Percentiles rank a stretch among this genome's conserved stretches.
Evolutionary conservation across 2,329 filamentous ascomycete species (phyloP).

Genomic region (Trichoderma polysporum): DNA sequence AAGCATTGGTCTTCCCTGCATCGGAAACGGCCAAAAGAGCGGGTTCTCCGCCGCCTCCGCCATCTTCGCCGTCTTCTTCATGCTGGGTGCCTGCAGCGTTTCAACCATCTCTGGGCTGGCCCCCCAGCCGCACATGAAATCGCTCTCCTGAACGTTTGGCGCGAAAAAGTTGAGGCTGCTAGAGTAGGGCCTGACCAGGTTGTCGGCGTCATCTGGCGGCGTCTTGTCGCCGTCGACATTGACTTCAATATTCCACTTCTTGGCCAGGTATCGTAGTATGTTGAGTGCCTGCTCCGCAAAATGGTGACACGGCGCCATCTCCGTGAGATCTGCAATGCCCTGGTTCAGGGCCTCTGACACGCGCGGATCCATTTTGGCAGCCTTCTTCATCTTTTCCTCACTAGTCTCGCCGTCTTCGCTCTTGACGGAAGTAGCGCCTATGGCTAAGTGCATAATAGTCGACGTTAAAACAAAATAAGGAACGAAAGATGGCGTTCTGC

Average conservation of each 20-base stretch:
- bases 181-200: conserved; percentile 47
- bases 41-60: conserved; percentile 50
- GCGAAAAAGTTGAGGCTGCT: conserved; percentile 58
- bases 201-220: conserved; percentile 39
- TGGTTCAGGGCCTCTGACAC: conserved; percentile 49
- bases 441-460: conserved; percentile 59
- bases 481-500: conserved; percentile 60
- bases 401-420: conserved; percentile 24
- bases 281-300: conserved; percentile 61
- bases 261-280: conserved; percentile 57
- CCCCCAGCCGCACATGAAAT: conserved; percentile 52
- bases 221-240: conserved; percentile 39
- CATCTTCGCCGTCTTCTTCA: conserved; percentile 32
- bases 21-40: conserved; percentile 61
- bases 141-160: conserved; percentile 48
- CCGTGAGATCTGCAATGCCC: conserved; percentile 56
- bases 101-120: conserved; percentile 23
- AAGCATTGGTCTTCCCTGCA: conserved; percentile 58
- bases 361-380: conserved; percentile 38
- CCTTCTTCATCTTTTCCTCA: conserved; percentile 34
- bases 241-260: conserved; percentile 59
- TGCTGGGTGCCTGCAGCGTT: conserved; percentile 18
- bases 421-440: conserved; percentile 42
- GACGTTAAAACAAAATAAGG: conserved; percentile 63
- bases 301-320: conserved; percentile 61